Evolutionary conservation across 2,329 filamentous ascomycete species (phyloP).

Genomic region (Fonsecaea multimorphosa): DNA sequence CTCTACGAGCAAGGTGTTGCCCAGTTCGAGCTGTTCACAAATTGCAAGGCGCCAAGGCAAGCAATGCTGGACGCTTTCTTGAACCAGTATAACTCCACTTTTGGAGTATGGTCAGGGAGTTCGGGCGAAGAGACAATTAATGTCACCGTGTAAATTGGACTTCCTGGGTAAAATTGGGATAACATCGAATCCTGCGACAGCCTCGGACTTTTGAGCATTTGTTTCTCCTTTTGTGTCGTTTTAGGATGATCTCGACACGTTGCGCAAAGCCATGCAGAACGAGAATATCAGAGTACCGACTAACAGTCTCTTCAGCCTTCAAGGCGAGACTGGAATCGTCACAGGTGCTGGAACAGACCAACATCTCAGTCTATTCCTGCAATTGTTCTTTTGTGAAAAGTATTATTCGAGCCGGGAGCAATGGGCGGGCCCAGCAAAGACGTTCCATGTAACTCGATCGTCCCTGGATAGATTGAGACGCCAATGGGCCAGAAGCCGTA

Average conservation of each 20-base stretch:
- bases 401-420: neutral
- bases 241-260: no score
- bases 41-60: constrained; percentile 70
- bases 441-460: no score
- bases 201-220: no score
- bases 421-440: neutral
- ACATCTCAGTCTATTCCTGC: neutral
- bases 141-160: no score
- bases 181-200: no score
- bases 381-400: neutral
- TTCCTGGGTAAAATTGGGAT: no score
- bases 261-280: neutral
- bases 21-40: constrained; percentile 80
- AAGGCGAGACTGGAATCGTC: neutral
- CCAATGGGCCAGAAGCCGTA: no score
- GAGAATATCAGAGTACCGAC: neutral
- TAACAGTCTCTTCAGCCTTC: neutral
- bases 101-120: neutral
- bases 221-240: no score
- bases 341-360: neutral
- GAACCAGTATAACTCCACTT: neutral
- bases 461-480: no score
- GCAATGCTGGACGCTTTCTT: constrained; percentile 65
- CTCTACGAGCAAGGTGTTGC: constrained; percentile 79
- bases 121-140: neutral